phyloP scores from a whole-genome alignment of 495 filamentous ascomycete species.

The Aspergillus coremiiformis region DNA sequence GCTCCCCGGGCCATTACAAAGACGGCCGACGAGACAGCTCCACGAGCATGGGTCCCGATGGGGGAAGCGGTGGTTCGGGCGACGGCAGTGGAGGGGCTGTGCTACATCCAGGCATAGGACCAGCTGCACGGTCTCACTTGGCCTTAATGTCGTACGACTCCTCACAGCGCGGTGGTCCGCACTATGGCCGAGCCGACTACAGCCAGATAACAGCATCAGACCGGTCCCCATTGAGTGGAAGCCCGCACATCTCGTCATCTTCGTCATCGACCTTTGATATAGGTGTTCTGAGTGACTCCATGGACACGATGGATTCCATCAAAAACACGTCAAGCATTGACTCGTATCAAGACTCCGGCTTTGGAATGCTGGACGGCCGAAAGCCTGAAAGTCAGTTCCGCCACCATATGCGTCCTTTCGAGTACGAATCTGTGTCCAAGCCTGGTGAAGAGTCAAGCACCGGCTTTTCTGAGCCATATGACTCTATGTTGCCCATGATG shows the following conservation, averaged over 20 bases:
- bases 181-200: slow-evolving; percentile 31
- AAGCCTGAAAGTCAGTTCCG: slow-evolving; percentile 18
- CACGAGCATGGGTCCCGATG: slow-evolving; percentile 64
- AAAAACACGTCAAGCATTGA: slow-evolving; percentile 29
- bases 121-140: slow-evolving; percentile 28
- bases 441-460: slow-evolving; percentile 12
- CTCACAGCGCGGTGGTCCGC: slow-evolving; percentile 25
- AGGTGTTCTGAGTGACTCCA: slow-evolving; percentile 32
- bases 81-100: slow-evolving; percentile 26
- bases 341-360: slow-evolving; percentile 30
- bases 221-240: slow-evolving; percentile 35
- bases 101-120: slow-evolving; percentile 30
- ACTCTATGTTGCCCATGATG: slow-evolving; percentile 22
- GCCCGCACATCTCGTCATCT: slow-evolving; percentile 38
- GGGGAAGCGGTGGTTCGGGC: slow-evolving; percentile 33
- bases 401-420: slow-evolving; percentile 17
- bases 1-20: slow-evolving; percentile 90
- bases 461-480: slow-evolving; percentile 18
- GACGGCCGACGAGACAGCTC: slow-evolving; percentile 67
- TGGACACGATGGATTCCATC: slow-evolving; percentile 37
- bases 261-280: slow-evolving; percentile 39
- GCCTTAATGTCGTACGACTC: slow-evolving; percentile 34
- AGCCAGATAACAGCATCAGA: slow-evolving; percentile 30
- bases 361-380: slow-evolving; percentile 18
- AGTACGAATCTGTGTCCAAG: slow-evolving; percentile 18